Evolutionary conservation across 176 grass and related monocot genomes (phyloP).

Genomic region (Oryza glumipatula): DNA sequence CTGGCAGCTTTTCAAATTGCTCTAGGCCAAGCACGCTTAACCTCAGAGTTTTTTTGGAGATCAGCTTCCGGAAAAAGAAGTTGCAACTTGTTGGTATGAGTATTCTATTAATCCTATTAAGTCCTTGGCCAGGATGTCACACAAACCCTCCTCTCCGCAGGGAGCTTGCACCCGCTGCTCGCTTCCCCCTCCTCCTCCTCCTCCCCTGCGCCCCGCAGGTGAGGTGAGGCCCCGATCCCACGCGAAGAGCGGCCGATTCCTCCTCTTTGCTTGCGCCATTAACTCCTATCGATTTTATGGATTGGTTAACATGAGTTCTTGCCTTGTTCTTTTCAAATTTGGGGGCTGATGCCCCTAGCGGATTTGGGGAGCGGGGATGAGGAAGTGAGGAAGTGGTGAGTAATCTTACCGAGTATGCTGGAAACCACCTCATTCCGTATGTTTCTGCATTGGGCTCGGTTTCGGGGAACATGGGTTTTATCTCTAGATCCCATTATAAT

Average conservation of each 20-base stretch:
- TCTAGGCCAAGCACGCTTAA: too few relatives aligned
- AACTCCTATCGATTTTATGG: not conserved
- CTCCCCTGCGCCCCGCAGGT: not conserved
- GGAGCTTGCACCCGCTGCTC: not conserved
- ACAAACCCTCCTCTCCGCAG: not conserved
- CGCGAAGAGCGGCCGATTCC: not conserved
- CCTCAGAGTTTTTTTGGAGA: too few relatives aligned
- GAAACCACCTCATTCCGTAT: not conserved
- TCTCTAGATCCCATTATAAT: too few relatives aligned
- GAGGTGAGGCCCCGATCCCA: not conserved
- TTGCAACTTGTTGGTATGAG: too few relatives aligned
- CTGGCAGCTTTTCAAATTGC: too few relatives aligned
- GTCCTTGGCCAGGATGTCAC: too few relatives aligned
- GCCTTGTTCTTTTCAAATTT: not conserved
- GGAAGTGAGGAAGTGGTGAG: conserved; percentile 12
- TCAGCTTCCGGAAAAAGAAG: too few relatives aligned
- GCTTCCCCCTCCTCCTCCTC: not conserved
- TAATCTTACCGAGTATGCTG: not conserved
- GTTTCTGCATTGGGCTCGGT: not conserved
- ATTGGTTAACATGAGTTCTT: not conserved
- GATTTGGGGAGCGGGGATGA: not conserved
- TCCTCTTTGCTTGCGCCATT: not conserved
- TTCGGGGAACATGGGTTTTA: not conserved
- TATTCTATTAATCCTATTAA: too few relatives aligned
- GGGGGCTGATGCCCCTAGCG: not conserved